These are phyloP conservation scores for Lasiodiplodia hormozganensis DNA, from an alignment of 2,329 filamentous ascomycete genomes.

Conservation along the genomic window DNA sequence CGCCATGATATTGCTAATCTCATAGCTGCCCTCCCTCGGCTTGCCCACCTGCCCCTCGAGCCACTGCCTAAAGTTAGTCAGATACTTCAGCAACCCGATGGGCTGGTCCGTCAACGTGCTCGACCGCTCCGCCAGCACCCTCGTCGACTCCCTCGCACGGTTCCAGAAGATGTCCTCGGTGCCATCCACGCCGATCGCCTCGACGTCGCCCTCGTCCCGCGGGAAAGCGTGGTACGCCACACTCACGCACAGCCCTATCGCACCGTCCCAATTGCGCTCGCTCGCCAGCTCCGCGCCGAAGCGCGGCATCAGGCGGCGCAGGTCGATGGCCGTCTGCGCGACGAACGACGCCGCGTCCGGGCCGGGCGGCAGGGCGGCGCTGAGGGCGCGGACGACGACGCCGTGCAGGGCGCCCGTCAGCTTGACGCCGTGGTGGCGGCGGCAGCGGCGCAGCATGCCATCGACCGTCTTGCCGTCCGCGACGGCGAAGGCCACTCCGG, in stretches of 20 bases:
- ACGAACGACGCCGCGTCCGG: constrained; percentile 39
- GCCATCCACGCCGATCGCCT: neutral
- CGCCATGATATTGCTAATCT: constrained; percentile 55
- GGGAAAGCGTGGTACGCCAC: constrained; percentile 39
- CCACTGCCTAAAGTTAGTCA: constrained; percentile 51
- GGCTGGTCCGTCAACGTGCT: constrained; percentile 48
- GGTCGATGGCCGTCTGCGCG: constrained; percentile 50
- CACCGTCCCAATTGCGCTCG: constrained; percentile 34
- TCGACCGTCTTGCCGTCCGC: constrained; percentile 40
- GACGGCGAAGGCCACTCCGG: constrained; percentile 42
- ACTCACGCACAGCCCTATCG: constrained; percentile 46
- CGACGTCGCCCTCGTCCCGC: neutral
- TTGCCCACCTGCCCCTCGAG: constrained; percentile 47
- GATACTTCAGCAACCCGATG: constrained; percentile 53
- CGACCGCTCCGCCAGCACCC: constrained; percentile 42
- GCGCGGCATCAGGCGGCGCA: constrained; percentile 45
- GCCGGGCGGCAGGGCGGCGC: constrained; percentile 36
- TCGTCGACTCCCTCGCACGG: constrained; percentile 41
- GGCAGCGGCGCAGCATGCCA: constrained; percentile 40
- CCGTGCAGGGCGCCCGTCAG: constrained; percentile 53
- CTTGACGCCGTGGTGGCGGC: constrained; percentile 42
- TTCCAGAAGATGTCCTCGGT: constrained; percentile 43
- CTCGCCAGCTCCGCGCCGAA: neutral
- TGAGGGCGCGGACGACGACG: constrained; percentile 49
- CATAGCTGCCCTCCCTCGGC: constrained; percentile 50